phyloP scores from a whole-genome alignment of 257 asterid genomes.

The Solanum dulcamara region DNA sequence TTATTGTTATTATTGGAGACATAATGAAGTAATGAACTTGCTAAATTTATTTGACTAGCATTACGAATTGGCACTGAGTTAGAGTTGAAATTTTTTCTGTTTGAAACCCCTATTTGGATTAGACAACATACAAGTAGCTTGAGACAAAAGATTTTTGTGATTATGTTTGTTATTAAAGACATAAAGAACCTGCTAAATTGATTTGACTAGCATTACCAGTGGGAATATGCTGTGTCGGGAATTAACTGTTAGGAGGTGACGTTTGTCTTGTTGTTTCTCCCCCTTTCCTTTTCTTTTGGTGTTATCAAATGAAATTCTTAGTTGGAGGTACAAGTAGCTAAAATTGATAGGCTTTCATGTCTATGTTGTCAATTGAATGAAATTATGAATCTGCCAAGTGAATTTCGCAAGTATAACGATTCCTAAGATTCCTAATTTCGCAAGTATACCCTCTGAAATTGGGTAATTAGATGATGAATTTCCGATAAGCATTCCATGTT shows the following conservation, averaged over 20 bases:
- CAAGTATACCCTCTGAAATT: neutral
- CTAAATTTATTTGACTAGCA: neutral
- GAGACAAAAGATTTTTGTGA: neutral
- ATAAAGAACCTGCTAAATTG: neutral
- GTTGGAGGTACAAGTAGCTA: neutral
- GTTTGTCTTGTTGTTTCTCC: neutral
- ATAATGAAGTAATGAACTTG: neutral
- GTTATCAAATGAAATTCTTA: neutral
- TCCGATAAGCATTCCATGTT: neutral
- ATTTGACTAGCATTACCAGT: neutral
- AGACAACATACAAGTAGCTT: neutral
- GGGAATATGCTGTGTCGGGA: neutral
- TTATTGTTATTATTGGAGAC: neutral
- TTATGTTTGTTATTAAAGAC: neutral
- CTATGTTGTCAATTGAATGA: neutral
- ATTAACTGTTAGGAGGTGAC: neutral
- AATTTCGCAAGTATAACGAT: neutral
- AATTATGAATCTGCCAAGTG: neutral
- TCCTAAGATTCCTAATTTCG: neutral
- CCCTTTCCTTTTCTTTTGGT: neutral
- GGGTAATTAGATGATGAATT: neutral
- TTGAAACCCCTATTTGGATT: neutral
- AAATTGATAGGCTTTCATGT: neutral
- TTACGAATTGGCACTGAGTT: neutral
- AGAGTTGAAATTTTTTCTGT: neutral